Base-by-base conservation (phyloP, 73 alveolate genomes). In the Tetrahymena borealis region DNA sequence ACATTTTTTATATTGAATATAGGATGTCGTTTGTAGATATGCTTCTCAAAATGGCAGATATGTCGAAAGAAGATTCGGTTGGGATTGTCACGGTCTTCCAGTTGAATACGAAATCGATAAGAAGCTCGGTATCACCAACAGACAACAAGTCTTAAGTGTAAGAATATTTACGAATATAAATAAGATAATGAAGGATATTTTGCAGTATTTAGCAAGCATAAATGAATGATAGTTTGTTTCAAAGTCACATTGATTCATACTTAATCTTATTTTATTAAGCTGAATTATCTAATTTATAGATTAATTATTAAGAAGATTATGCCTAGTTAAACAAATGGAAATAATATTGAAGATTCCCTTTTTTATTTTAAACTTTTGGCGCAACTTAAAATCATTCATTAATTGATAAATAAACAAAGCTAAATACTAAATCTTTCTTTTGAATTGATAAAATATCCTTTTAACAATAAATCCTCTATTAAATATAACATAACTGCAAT, bases 61-160 rank as follows among this genome's bases (percentile, higher is more conserved):
- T 91, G 99, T 98, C 33, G 99, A 97, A 91, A 97, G 99, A 94
- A 95, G 99, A 95, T 99, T 99, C 90, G 99, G 99, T 37, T 99
- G 99, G 99, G 99, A 99, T 92, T 98, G 99, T 96, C 99, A 99
- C 94, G 99, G 99, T n/a, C 99, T 99, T 40, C 99, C 99, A 7
- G 98, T 99, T 78, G 99, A 99, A 96, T 96, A 97, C 91, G 99
- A 98, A 94, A 99, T 99, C 93, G 99, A 99, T 95, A 97, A 99
- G 96, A 92, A 93, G 90, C 96, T 97, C 91, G 95, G 95, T 60
- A 97, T 99, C 94, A 97, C 97, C 92, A 94, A 98, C 36, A 97
- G 98, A 96, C 95, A 95, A 24, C 99, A 99, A 77, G 98, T 99
- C 91, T 96, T 96, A 79, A 92, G 78, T 93, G 94, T 94, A 41